Evolutionary conservation across 208 protist species (phyloP), one percentile per base, ranked within the genome.

Genomic region (Cochliopodium minus): DNA sequence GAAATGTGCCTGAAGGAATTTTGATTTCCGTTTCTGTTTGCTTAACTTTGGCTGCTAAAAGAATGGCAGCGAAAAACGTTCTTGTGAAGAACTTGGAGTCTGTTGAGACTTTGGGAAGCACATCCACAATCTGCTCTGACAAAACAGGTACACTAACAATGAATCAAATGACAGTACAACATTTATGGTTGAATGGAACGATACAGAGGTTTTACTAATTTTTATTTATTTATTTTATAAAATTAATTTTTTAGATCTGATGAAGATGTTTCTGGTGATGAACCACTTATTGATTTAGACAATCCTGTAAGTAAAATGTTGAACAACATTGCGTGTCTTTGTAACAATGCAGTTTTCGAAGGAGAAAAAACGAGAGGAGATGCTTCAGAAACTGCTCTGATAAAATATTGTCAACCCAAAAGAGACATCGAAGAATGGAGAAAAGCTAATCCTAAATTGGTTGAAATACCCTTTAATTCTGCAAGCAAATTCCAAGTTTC

Each of bases 101-200:
- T 0, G 73, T 88, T 23, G 82, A 87, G 62, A 91, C 84, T 2
- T 76, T 90, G 0, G 84, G 84, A 15, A 76, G 79, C 10, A 77
- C 70, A 28, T 69, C 73, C 26, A 50, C 69, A n/a, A 88, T 88
- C 58, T 71, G 62, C 38, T 82, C 74, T 1, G 83, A 90, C 71
- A 87, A 87, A 59, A 87, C 81, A 0, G 81, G 81, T 22, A 87
- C 81, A 4, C 62, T 87, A 10, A 88, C 82, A 25, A 73, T 86
- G 61, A 88, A 87, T 66, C 15, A 53, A 29, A 85, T 85, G 79
- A 81, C 73, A 4, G 66, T 74, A 2, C 34, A 33, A 17, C 29
- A 66, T 53, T 15, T 59, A 7, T 63, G 59, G 59, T 48, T 54
- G 9, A 32, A 7, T 23, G 40, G 10, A 23, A 23, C 20, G 10